Evolutionary conservation across 106 monocot genomes (phyloP), one percentile per base, ranked within the genome.

Genomic region (Dendrobium catenatum): DNA sequence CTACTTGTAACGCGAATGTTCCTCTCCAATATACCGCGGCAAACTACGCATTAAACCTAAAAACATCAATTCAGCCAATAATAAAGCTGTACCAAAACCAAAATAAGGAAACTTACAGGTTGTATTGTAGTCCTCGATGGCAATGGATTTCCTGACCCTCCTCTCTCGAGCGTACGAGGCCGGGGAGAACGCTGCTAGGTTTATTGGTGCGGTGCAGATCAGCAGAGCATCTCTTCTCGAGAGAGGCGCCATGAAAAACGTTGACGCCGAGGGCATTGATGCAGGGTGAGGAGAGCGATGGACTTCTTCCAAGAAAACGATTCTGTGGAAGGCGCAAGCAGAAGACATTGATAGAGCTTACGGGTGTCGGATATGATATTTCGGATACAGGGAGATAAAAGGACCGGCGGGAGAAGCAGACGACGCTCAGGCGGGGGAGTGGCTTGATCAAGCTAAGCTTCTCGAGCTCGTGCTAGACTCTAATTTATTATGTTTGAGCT

Each of bases 81-180:
- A 4, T 15, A 47, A 82, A 9, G 58, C 20, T 58, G 3, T 19
- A 58, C 16, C 58, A 58, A 58, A 58, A 20, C 58, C 58, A 42
- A 78, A 15, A 15, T 4, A 2, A n/a, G 46, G 41, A 47, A 73
- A 90, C 95, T 84, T 13, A 95, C 95, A 64, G 77, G 75, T 78
- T 41, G 94, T 92, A 19, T 31, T 79, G 80, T 92, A 96, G 27
- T 94, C 90, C 75, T 96, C 90, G 4, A 80, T 82, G 49, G 94
- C 79, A 79, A 96, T 94, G 80, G 55, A 66, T 78, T 87, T 94
- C 82, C 84, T 86, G 77, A 51, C 0, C 51, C 51, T 90, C 76
- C 96, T 86, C 82, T 92, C 96, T 77, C 95, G 81, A 70, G 94
- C 91, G 16, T 82, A 80, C 13, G 89, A 84, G 24, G 92, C 83